These are phyloP conservation scores for Crucibulum laeve DNA, from an alignment of 768 basidiomycete genomes.

Conservation along the genomic window DNA sequence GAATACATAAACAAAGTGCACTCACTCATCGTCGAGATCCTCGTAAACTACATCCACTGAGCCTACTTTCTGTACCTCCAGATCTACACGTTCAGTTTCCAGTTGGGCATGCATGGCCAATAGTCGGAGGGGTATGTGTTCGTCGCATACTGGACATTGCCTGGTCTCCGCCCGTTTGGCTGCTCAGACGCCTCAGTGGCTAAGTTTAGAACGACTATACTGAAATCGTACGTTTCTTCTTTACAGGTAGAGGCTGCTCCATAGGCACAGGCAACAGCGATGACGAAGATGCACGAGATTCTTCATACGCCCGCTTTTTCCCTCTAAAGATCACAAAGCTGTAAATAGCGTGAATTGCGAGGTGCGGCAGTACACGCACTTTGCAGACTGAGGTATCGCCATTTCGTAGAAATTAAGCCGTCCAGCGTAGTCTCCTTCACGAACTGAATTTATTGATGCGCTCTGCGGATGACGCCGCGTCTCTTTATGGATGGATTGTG, in stretches of 20 bases:
- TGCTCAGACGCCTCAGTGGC: conserved; percentile 19
- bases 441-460: conserved; percentile 9
- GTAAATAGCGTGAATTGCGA: neutral
- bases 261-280: conserved; percentile 28
- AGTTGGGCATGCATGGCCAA: conserved; percentile 59
- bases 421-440: neutral
- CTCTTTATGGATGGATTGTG: conserved; percentile 29
- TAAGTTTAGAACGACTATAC: neutral
- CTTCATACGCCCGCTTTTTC: conserved; percentile 44
- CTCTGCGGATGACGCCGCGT: conserved; percentile 4
- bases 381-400: conserved; percentile 20
- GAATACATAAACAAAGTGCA: conserved; percentile 7
- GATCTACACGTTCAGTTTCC: conserved; percentile 66
- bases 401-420: conserved; percentile 9
- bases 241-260: conserved; percentile 30
- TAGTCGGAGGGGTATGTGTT: conserved; percentile 70
- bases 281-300: conserved; percentile 20
- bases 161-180: conserved; percentile 74
- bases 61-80: conserved; percentile 61
- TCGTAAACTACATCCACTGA: conserved; percentile 53
- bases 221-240: conserved; percentile 40
- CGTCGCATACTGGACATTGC: conserved; percentile 70
- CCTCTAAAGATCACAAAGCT: conserved; percentile 24
- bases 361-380: conserved; percentile 22
- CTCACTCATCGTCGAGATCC: conserved; percentile 53